Percentiles rank a stretch among this genome's conserved stretches.
Evolutionary conservation across 106 monocot genomes (phyloP).

Genomic region (Acorus calamus): DNA sequence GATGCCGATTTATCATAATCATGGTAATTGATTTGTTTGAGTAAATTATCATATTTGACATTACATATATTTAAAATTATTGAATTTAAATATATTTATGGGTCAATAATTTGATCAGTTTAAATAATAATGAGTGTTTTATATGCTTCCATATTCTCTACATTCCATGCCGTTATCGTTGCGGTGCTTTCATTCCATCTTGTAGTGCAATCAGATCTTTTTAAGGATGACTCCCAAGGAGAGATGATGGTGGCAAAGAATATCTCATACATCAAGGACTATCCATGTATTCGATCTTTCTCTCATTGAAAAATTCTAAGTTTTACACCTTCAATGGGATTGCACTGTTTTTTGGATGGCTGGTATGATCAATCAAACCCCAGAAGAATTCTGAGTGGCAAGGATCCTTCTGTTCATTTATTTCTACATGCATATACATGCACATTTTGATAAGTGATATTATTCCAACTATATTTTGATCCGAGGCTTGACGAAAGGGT

Average conservation of each 20-base stretch:
- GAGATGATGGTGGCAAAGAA: constrained; percentile 36
- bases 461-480: too few species aligned
- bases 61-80: too few species aligned
- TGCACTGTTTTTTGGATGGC: constrained; percentile 48
- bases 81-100: too few species aligned
- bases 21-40: too few species aligned
- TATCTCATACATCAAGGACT: constrained; percentile 51
- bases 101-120: too few species aligned
- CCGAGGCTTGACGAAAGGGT: too few species aligned
- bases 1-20: too few species aligned
- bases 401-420: constrained; percentile 53
- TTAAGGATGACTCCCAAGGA: constrained; percentile 29
- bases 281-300: constrained; percentile 38
- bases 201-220: constrained; percentile 61
- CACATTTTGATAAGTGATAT: constrained; percentile 47
- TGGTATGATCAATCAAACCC: constrained; percentile 18
- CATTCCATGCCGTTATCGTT: constrained; percentile 75
- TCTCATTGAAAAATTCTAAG: constrained; percentile 44
- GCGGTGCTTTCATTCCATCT: constrained; percentile 65
- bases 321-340: constrained; percentile 58
- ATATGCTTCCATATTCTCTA: too few species aligned
- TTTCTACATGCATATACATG: constrained; percentile 47
- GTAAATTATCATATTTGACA: too few species aligned
- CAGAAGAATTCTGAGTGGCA: constrained; percentile 1
- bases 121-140: too few species aligned